Percentiles rank a stretch among this genome's conserved stretches.
Conservation (phyloP, 768 basidiomycete genomes). For the Rhizopogon vesiculosus region DNA sequence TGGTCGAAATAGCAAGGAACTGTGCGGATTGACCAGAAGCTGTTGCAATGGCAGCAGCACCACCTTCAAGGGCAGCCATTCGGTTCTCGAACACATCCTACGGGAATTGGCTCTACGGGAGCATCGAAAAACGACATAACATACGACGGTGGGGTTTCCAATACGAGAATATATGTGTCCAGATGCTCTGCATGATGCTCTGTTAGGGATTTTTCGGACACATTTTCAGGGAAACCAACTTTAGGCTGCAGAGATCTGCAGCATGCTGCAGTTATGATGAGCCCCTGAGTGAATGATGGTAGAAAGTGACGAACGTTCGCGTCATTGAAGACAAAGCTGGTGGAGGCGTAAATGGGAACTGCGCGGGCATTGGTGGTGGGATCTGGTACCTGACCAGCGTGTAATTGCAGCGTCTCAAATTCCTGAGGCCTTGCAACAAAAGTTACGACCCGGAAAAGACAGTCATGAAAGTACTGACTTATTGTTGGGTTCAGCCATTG, state of each 20-base stretch:
- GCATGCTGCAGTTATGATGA: conserved; percentile 36
- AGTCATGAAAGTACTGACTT: conserved; percentile 9
- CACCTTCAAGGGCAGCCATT: conserved; percentile 61
- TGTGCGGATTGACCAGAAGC: conserved; percentile 62
- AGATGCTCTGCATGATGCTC: conserved; percentile 21
- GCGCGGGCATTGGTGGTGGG: conserved; percentile 55
- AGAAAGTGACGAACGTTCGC: conserved; percentile 32
- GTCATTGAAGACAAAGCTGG: conserved; percentile 54
- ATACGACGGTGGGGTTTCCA: conserved; percentile 51
- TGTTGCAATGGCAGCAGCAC: conserved; percentile 51
- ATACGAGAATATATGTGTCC: conserved; percentile 55
- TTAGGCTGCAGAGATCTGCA: conserved; percentile 49
- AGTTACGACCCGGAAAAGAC: neutral
- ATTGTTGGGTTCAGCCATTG: conserved; percentile 20
- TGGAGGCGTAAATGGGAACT: conserved; percentile 56
- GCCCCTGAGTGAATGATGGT: neutral
- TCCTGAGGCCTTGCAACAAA: conserved; percentile 32
- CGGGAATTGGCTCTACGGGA: neutral
- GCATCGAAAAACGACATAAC: conserved; percentile 13
- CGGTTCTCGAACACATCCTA: conserved; percentile 65
- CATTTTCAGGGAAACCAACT: conserved; percentile 12
- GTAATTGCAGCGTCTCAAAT: conserved; percentile 61
- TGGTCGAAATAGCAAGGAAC: conserved; percentile 50
- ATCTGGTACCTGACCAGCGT: conserved; percentile 53
- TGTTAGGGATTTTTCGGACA: neutral